These are phyloP conservation scores for Paraphaeosphaeria sporulosa DNA, from an alignment of 2,329 filamentous ascomycete species.

Conservation along the genomic window DNA sequence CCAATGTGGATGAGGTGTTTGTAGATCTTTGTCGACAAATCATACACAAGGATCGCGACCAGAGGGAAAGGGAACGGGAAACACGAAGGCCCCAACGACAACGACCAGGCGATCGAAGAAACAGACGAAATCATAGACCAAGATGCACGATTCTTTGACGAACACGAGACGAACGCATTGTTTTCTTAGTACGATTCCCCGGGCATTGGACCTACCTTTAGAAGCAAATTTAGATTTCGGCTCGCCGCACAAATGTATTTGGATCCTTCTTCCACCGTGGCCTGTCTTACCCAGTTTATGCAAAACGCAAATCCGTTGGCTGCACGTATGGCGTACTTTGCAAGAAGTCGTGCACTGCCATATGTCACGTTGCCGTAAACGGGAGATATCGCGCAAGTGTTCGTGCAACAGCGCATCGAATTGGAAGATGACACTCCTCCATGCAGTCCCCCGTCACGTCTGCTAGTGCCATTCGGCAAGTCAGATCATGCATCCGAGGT, in stretches of 20 bases:
- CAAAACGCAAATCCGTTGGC: not conserved
- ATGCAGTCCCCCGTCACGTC: not conserved
- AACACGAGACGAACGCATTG: not conserved
- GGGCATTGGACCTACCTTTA: slow-evolving; percentile 8
- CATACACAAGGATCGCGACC: slow-evolving; percentile 71
- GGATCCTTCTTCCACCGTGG: not conserved
- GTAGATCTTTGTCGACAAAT: slow-evolving; percentile 85
- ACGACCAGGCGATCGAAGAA: slow-evolving; percentile 4
- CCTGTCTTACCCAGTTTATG: not conserved
- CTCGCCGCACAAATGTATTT: slow-evolving; percentile 7
- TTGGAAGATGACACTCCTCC: not conserved
- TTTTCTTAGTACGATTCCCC: slow-evolving; percentile 11
- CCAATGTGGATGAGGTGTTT: slow-evolving; percentile 92
- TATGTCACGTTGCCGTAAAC: not conserved
- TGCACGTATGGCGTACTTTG: slow-evolving; percentile 16
- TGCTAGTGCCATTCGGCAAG: not conserved
- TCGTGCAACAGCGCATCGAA: not conserved
- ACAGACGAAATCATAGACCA: slow-evolving; percentile 7
- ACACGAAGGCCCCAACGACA: slow-evolving; percentile 2
- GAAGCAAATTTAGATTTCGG: slow-evolving; percentile 8
- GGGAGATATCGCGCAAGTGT: not conserved
- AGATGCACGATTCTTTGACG: slow-evolving; percentile 9
- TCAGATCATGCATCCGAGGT: not conserved
- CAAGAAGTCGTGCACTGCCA: slow-evolving; percentile 11
- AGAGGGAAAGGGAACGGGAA: slow-evolving; percentile 31